These are phyloP conservation scores for Kwoniella newhampshirensis DNA, from an alignment of 768 basidiomycete species.

Conservation along the genomic window DNA sequence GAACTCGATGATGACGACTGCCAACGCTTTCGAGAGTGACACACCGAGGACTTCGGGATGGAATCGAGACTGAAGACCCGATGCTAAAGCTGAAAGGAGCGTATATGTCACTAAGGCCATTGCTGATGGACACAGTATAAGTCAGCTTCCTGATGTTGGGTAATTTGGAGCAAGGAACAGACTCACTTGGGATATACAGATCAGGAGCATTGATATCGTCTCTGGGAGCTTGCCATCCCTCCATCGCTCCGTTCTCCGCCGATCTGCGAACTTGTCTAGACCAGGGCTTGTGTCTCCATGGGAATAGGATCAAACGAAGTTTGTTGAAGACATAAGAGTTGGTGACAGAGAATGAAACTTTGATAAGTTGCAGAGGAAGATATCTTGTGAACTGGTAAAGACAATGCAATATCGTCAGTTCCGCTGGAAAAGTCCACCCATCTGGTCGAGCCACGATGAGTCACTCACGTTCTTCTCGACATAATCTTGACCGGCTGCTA, in stretches of 20 bases:
- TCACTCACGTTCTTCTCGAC: conserved; percentile 82
- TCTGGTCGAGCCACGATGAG: neutral
- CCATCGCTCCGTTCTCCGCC: conserved; percentile 59
- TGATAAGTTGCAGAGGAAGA: conserved; percentile 72
- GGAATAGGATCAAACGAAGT: conserved; percentile 82
- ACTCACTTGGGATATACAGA: conserved; percentile 86
- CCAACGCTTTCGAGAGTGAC: conserved; percentile 77
- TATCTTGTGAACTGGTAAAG: conserved; percentile 69
- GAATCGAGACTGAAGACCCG: conserved; percentile 78
- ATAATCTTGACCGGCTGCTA: conserved; percentile 91
- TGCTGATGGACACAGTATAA: conserved; percentile 56
- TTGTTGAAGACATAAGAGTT: conserved; percentile 94
- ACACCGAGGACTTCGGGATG: conserved; percentile 86
- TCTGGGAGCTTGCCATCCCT: conserved; percentile 79
- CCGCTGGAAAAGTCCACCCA: too few relatives aligned
- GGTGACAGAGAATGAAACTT: conserved; percentile 92
- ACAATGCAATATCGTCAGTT: neutral
- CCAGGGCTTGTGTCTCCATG: conserved; percentile 91
- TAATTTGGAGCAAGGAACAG: neutral
- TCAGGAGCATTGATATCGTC: conserved; percentile 96
- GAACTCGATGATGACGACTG: conserved; percentile 84
- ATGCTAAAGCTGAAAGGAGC: conserved; percentile 77
- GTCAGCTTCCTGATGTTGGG: neutral
- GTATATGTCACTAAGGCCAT: conserved; percentile 98
- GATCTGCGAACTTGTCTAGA: conserved; percentile 65